phyloP scores from a whole-genome alignment of 192 early-diverging fungal genomes.

The Coemansia erecta region DNA sequence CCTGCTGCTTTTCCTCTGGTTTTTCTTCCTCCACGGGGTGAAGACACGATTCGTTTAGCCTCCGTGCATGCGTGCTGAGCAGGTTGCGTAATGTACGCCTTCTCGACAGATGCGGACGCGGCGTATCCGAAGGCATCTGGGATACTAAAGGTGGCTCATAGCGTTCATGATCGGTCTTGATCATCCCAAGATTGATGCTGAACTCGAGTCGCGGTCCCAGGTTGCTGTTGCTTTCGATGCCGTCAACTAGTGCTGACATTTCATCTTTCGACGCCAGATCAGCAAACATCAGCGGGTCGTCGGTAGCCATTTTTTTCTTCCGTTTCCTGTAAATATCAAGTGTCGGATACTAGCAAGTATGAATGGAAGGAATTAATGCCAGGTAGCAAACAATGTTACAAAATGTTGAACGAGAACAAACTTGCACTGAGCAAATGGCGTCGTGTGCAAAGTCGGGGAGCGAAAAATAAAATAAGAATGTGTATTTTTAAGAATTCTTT shows the following conservation, averaged over 20 bases:
- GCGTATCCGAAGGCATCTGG: background rate
- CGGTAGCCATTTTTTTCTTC: background rate
- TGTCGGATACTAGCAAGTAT: too few species aligned
- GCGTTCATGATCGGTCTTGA: background rate
- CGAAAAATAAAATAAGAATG: too few species aligned
- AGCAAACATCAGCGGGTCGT: slow-evolving; percentile 3
- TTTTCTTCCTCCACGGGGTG: background rate
- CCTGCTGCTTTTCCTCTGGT: background rate
- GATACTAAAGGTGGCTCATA: too few species aligned
- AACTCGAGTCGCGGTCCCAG: slow-evolving; percentile 18
- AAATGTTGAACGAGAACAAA: too few species aligned
- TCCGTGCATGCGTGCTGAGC: slow-evolving; percentile 1
- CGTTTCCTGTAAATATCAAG: too few species aligned
- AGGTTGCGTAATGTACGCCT: slow-evolving; percentile 9
- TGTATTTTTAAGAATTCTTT: too few species aligned
- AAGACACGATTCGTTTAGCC: background rate
- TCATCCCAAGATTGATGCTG: slow-evolving; percentile 22
- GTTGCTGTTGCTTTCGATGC: background rate
- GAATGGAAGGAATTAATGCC: too few species aligned
- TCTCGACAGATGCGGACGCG: background rate
- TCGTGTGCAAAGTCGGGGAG: too few species aligned
- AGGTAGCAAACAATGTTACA: too few species aligned
- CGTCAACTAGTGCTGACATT: too few species aligned
- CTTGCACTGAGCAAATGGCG: too few species aligned
- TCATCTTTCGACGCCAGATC: background rate